These are phyloP conservation scores for Penicillium bialowiezense DNA, from an alignment of 495 filamentous ascomycete species.

Conservation along the genomic window DNA sequence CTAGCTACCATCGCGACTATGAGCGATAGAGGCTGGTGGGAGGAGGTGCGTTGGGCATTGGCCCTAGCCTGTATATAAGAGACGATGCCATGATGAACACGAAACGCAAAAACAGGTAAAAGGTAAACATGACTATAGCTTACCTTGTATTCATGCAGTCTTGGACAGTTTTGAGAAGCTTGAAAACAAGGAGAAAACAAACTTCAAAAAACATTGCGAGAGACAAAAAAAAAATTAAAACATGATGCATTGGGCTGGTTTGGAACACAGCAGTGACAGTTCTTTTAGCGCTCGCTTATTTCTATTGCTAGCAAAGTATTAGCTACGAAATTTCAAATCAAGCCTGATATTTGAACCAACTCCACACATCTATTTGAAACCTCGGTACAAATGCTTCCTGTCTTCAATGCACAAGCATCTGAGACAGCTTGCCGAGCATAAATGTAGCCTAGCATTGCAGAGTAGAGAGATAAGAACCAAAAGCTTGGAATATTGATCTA, in stretches of 20 bases:
- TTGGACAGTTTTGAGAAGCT: background rate
- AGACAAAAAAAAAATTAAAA: background rate
- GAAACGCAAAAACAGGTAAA: background rate
- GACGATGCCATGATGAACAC: constrained; percentile 5
- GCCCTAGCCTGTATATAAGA: constrained; percentile 10
- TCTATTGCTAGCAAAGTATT: background rate
- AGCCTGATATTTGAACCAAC: too few relatives aligned
- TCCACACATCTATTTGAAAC: too few relatives aligned
- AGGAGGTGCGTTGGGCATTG: constrained; percentile 3
- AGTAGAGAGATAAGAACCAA: too few relatives aligned
- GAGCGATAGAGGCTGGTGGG: constrained; percentile 13
- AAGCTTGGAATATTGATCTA: too few relatives aligned
- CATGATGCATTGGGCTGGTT: too few relatives aligned
- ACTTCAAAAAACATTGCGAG: background rate
- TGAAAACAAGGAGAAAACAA: background rate
- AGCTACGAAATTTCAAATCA: background rate
- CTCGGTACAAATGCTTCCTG: too few relatives aligned
- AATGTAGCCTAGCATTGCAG: too few relatives aligned
- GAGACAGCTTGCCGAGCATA: too few relatives aligned
- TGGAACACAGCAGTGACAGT: too few relatives aligned
- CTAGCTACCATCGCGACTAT: constrained; percentile 32
- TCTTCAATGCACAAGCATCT: too few relatives aligned
- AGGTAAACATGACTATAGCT: background rate
- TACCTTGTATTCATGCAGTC: background rate
- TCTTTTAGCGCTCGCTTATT: too few relatives aligned